These are phyloP conservation scores for Claviceps digitariae DNA, from an alignment of 2,329 filamentous ascomycete genomes.

Conservation along the genomic window DNA sequence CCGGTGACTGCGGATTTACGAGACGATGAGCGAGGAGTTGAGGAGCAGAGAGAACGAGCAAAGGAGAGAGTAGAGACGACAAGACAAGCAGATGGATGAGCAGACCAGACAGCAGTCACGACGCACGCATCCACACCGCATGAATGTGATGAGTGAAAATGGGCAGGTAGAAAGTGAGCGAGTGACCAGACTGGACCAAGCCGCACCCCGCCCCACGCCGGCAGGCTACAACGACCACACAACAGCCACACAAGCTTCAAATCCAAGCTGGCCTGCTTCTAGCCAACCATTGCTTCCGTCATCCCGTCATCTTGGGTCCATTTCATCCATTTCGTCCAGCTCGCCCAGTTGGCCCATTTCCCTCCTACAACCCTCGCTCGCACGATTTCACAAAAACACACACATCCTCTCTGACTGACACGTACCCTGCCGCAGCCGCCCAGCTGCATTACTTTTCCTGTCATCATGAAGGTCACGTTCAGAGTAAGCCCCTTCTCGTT, in stretches of 20 bases:
- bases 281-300: slow-evolving; percentile 8
- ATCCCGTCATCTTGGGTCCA: slow-evolving; percentile 4
- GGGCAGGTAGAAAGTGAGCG: too few species aligned
- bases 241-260: slow-evolving; percentile 5
- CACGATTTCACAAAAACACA: neutral
- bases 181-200: neutral
- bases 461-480: slow-evolving; percentile 56
- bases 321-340: neutral
- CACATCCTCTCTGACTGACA: slow-evolving; percentile 2
- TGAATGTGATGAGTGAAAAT: too few species aligned
- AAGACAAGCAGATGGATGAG: too few species aligned
- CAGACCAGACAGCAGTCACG: neutral
- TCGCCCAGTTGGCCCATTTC: neutral
- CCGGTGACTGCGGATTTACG: too few species aligned
- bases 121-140: too few species aligned
- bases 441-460: slow-evolving; percentile 18
- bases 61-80: neutral
- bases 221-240: neutral
- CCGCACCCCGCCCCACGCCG: neutral
- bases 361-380: slow-evolving; percentile 2
- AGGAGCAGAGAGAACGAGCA: too few species aligned
- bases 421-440: slow-evolving; percentile 3
- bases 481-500: slow-evolving; percentile 31
- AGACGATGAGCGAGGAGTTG: too few species aligned
- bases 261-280: neutral